Evolutionary conservation across 441 rosid species (phyloP).

Genomic region (Erysimum cheiri): DNA sequence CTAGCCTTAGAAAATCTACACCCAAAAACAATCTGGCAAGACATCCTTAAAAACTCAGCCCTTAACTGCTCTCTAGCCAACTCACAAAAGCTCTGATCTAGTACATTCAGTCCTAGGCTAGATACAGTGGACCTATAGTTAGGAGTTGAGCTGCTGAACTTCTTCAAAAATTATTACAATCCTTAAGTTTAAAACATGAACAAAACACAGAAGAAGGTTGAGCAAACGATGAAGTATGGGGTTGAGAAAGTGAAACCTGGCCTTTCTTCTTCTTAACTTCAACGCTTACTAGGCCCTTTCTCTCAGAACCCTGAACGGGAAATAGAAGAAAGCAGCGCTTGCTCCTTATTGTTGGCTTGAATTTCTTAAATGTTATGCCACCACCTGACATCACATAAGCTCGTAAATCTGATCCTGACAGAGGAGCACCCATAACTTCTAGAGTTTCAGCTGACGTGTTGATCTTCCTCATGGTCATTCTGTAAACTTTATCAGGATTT

Average conservation of each 20-base stretch:
- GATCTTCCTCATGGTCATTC: slow-evolving; percentile 90
- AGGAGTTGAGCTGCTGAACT: background rate
- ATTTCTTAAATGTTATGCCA: slow-evolving; percentile 70
- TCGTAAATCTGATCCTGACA: slow-evolving; percentile 80
- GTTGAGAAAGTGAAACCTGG: slow-evolving; percentile 60
- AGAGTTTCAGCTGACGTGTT: slow-evolving; percentile 92
- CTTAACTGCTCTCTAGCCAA: background rate
- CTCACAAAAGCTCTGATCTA: slow-evolving; percentile 12
- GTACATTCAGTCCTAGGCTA: slow-evolving; percentile 13
- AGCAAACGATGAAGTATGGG: background rate
- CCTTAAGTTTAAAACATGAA: background rate
- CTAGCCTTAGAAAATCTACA: background rate
- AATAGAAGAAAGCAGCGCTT: slow-evolving; percentile 92
- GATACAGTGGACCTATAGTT: slow-evolving; percentile 5
- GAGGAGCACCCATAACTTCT: slow-evolving; percentile 99
- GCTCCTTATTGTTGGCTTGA: slow-evolving; percentile 74
- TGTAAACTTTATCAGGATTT: slow-evolving; percentile 91
- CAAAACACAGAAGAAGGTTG: background rate
- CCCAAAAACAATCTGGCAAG: background rate
- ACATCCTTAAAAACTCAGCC: slow-evolving; percentile 13
- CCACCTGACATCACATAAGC: slow-evolving; percentile 99
- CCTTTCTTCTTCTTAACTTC: slow-evolving; percentile 95
- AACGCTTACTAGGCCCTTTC: slow-evolving; percentile 84
- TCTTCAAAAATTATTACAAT: slow-evolving; percentile 18
- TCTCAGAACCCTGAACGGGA: slow-evolving; percentile 88